phyloP scores from a whole-genome alignment of 805 yeast genomes.

The Candida cerambycidarum region DNA sequence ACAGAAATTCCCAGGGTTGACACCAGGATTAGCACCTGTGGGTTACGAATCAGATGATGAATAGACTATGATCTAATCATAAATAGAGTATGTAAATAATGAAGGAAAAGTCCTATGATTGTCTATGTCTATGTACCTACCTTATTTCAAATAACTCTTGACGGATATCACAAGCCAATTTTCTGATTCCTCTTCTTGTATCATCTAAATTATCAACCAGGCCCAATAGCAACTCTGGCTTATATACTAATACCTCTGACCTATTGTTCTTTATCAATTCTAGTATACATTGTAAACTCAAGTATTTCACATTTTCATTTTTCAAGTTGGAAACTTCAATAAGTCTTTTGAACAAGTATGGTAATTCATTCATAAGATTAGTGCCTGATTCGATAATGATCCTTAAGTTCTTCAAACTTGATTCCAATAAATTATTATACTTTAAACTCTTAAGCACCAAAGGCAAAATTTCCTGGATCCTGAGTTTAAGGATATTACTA shows the following conservation, averaged over 20 bases:
- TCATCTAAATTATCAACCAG: conserved; percentile 66
- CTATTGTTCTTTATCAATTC: conserved; percentile 41
- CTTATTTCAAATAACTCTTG: conserved; percentile 65
- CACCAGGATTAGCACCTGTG: conserved; percentile 87
- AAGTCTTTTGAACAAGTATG: conserved; percentile 56
- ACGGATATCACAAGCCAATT: conserved; percentile 73
- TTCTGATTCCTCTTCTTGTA: conserved; percentile 69
- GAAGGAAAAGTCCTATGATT: background rate
- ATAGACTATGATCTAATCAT: no score
- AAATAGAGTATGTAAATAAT: background rate
- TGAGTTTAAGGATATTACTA: conserved; percentile 63
- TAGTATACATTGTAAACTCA: conserved; percentile 56
- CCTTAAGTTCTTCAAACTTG: conserved; percentile 60
- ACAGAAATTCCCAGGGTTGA: conserved; percentile 58
- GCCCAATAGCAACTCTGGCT: conserved; percentile 45
- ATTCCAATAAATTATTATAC: conserved; percentile 51
- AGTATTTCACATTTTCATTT: conserved; percentile 51
- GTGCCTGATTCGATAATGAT: conserved; percentile 56
- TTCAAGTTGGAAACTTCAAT: conserved; percentile 40
- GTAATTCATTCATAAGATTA: conserved; percentile 51
- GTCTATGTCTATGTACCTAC: no score
- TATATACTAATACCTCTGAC: conserved; percentile 51
- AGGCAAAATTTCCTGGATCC: conserved; percentile 65
- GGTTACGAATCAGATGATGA: conserved; percentile 48
- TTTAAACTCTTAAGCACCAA: conserved; percentile 64